Conservation (phyloP, 2,329 filamentous ascomycete genomes). For the Whalleya microplaca region DNA sequence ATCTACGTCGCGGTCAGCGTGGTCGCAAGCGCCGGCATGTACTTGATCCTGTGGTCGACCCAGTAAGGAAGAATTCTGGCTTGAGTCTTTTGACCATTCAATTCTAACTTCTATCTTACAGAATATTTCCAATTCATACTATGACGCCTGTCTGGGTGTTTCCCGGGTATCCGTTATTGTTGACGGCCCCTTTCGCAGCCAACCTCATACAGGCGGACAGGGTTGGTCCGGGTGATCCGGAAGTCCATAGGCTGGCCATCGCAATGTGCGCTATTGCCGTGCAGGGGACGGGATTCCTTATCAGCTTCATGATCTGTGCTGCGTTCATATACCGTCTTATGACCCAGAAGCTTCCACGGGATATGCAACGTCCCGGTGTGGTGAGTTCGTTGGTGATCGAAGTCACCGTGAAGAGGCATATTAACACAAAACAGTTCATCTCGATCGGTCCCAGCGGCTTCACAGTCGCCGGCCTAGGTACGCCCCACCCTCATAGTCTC, state of each 20-base stretch:
- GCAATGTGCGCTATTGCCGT: slow-evolving; percentile 53
- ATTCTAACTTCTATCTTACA: slow-evolving; percentile 23
- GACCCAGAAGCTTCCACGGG: slow-evolving; percentile 82
- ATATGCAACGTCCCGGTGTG: slow-evolving; percentile 77
- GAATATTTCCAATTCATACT: slow-evolving; percentile 68
- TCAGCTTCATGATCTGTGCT: slow-evolving; percentile 77
- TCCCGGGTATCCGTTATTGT: slow-evolving; percentile 78
- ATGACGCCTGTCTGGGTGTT: slow-evolving; percentile 93
- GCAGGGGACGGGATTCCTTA: slow-evolving; percentile 60
- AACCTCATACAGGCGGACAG: slow-evolving; percentile 52
- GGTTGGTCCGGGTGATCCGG: slow-evolving; percentile 27
- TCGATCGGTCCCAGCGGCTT: slow-evolving; percentile 75
- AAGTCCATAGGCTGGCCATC: slow-evolving; percentile 49
- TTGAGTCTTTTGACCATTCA: too few species aligned
- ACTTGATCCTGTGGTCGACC: slow-evolving; percentile 71
- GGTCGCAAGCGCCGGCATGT: slow-evolving; percentile 69
- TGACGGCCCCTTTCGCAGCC: slow-evolving; percentile 74
- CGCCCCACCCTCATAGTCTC: not conserved
- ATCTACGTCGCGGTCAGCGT: slow-evolving; percentile 71
- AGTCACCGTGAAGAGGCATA: not conserved
- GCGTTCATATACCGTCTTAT: slow-evolving; percentile 86
- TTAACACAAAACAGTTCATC: slow-evolving; percentile 61
- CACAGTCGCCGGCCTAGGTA: slow-evolving; percentile 51
- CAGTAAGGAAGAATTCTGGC: slow-evolving; percentile 48
- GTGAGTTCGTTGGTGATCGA: slow-evolving; percentile 35